Percentiles rank a stretch among this genome's conserved stretches.
Evolutionary conservation across 345 rosid genomes (phyloP).

Genomic region (Corymbia maculata): DNA sequence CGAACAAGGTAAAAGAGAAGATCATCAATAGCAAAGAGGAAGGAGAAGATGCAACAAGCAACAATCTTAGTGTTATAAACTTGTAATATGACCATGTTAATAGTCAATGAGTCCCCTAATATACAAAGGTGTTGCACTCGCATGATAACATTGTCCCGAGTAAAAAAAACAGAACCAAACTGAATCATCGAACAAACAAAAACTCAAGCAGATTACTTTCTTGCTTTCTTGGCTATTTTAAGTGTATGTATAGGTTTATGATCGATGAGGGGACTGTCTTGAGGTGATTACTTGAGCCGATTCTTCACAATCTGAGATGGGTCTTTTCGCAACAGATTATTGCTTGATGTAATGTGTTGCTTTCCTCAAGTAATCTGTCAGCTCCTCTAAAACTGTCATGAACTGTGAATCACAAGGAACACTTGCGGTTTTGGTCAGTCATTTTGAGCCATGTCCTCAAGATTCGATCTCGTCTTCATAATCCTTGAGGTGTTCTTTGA

Average conservation of each 20-base stretch:
- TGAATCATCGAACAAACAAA: not conserved
- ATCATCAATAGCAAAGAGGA: not conserved
- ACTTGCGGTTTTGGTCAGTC: not conserved
- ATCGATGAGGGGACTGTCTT: not conserved
- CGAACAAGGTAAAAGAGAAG: not conserved
- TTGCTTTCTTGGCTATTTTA: not conserved
- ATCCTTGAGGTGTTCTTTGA: slow-evolving; percentile 60
- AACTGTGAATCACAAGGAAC: not conserved
- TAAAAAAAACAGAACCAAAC: not conserved
- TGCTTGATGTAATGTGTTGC: not conserved
- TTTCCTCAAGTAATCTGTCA: not conserved
- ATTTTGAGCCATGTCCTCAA: not conserved
- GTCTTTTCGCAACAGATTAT: not conserved
- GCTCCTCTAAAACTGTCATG: not conserved
- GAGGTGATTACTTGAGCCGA: not conserved
- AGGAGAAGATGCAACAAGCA: not conserved
- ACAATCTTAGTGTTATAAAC: not conserved
- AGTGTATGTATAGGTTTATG: not conserved
- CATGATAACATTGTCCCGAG: not conserved
- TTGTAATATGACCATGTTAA: not conserved
- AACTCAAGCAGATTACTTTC: not conserved
- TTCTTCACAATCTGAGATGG: not conserved
- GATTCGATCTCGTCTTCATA: slow-evolving; percentile 29
- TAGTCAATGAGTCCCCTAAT: not conserved
- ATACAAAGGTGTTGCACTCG: not conserved